Evolutionary conservation across 2,329 filamentous ascomycete species (phyloP).

Genomic region (Penicillium occitanis): DNA sequence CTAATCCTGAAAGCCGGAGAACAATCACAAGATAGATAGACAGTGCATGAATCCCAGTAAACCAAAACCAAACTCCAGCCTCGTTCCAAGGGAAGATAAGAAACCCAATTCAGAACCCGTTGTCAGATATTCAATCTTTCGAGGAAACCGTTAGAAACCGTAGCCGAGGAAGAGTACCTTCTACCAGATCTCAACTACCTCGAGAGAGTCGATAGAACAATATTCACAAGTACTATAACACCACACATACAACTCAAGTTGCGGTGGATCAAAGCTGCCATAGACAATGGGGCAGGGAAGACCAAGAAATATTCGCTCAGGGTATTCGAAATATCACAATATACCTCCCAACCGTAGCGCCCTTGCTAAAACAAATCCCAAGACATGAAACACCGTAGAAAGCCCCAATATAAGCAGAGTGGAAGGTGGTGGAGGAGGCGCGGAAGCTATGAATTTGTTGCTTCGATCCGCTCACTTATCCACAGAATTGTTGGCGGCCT

Average conservation of each 20-base stretch:
- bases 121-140: background rate
- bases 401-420: background rate
- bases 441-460: background rate
- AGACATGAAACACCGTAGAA: background rate
- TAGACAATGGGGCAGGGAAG: slow-evolving; percentile 1
- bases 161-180: slow-evolving; percentile 3
- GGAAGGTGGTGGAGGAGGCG: background rate
- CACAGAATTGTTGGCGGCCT: background rate
- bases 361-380: slow-evolving; percentile 13
- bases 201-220: background rate
- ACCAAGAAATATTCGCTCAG: slow-evolving; percentile 16
- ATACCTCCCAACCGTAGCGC: slow-evolving; percentile 17
- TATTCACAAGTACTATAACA: background rate
- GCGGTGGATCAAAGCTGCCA: background rate
- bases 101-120: background rate
- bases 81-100: background rate
- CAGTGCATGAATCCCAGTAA: background rate
- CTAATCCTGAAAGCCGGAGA: background rate
- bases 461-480: background rate
- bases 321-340: slow-evolving; percentile 19
- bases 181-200: background rate
- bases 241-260: background rate
- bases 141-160: background rate
- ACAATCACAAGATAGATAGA: background rate
- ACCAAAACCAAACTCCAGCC: background rate